These are phyloP conservation scores for Suillus lakei DNA, from an alignment of 768 basidiomycete species.

Conservation along the genomic window DNA sequence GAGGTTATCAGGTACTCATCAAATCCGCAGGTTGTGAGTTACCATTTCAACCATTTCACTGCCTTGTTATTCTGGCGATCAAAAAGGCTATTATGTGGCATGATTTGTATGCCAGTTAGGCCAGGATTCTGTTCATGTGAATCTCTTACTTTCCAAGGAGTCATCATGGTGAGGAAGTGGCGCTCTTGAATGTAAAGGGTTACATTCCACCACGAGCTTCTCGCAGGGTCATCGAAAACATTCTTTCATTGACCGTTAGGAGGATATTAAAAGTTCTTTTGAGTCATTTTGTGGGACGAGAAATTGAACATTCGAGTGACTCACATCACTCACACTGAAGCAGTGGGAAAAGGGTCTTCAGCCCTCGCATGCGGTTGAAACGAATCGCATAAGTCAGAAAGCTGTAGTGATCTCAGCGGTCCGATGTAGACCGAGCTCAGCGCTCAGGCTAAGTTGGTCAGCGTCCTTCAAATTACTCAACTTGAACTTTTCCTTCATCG, in stretches of 20 bases:
- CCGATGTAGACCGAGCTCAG: not conserved
- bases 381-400: not conserved
- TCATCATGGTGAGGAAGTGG: not conserved
- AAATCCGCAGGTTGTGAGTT: not conserved
- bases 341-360: not conserved
- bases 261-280: not conserved
- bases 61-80: not conserved
- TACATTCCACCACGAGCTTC: not conserved
- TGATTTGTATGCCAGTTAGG: not conserved
- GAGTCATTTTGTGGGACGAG: not conserved
- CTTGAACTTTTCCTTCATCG: not conserved
- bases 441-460: too few species aligned
- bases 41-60: not conserved
- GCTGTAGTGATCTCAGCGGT: not conserved
- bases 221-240: not conserved
- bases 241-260: not conserved
- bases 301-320: not conserved
- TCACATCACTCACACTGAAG: not conserved
- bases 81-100: not conserved
- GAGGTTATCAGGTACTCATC: not conserved
- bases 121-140: not conserved
- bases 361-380: not conserved
- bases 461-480: too few species aligned
- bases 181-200: not conserved
- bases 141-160: not conserved